A percentile compares a stretch with the other conserved stretches of the same genome.
These are phyloP conservation scores for Aspergillus arachidicola DNA, from an alignment of 2,329 filamentous ascomycete genomes.

Conservation along the genomic window DNA sequence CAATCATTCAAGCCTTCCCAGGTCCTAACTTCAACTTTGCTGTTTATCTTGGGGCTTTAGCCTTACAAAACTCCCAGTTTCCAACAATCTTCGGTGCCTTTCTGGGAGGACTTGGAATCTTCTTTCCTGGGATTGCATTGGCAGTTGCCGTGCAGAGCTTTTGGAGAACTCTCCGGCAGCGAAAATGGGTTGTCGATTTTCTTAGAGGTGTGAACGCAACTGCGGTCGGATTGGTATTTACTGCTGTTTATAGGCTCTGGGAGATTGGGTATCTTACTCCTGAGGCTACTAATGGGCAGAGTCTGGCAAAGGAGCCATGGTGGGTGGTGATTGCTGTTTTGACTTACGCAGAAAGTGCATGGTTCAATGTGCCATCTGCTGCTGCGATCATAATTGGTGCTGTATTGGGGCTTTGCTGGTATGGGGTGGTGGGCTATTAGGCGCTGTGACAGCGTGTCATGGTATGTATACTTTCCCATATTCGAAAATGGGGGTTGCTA, in stretches of 20 bases:
- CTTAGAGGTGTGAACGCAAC: conserved; percentile 62
- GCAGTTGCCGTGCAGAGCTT: conserved; percentile 49
- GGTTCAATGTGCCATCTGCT: conserved; percentile 50
- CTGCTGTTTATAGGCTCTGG: conserved; percentile 66
- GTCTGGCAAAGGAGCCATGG: conserved; percentile 62
- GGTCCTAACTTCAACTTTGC: conserved; percentile 58
- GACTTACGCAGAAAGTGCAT: conserved; percentile 51
- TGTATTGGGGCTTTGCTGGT: conserved; percentile 52
- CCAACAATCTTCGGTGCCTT: conserved; percentile 51
- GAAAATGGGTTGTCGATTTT: conserved; percentile 51
- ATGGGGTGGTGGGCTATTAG: conserved; percentile 42
- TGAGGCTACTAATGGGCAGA: conserved; percentile 52
- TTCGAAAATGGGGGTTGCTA: too few relatives aligned
- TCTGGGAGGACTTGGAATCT: conserved; percentile 53
- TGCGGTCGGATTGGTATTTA: conserved; percentile 65
- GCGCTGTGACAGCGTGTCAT: too few relatives aligned
- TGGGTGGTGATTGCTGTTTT: conserved; percentile 63
- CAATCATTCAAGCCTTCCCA: conserved; percentile 71
- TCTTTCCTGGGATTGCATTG: conserved; percentile 39
- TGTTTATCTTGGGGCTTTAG: conserved; percentile 59
- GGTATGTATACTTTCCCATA: too few relatives aligned
- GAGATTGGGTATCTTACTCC: conserved; percentile 62
- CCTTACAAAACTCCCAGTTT: conserved; percentile 39
- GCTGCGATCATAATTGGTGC: conserved; percentile 51
- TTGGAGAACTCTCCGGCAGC: conserved; percentile 55